Percentiles rank a stretch among this genome's conserved stretches.
Conservation (phyloP, 208 protist species). For the Leptomonas seymouri region DNA sequence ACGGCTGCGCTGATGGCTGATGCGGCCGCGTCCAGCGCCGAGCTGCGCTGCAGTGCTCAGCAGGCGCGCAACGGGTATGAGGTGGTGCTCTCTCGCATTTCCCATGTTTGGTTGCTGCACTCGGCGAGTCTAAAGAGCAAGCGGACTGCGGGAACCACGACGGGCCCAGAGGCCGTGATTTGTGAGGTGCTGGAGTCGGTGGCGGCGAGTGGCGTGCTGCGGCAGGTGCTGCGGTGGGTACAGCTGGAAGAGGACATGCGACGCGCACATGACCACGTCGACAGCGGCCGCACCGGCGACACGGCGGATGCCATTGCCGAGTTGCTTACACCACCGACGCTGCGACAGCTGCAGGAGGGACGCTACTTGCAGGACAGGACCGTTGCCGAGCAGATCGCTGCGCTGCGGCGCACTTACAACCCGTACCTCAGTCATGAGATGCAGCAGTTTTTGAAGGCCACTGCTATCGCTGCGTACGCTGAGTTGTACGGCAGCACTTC, state of each 20-base stretch:
- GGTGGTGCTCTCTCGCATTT: slow-evolving; percentile 58
- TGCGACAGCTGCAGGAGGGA: slow-evolving; percentile 47
- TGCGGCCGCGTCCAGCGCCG: slow-evolving; percentile 7
- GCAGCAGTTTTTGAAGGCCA: slow-evolving; percentile 64
- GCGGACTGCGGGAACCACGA: slow-evolving; percentile 1
- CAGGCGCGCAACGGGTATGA: slow-evolving; percentile 42
- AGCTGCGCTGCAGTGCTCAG: slow-evolving; percentile 32
- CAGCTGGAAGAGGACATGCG: slow-evolving; percentile 37
- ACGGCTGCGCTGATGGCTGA: slow-evolving; percentile 12
- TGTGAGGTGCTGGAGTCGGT: slow-evolving; percentile 26
- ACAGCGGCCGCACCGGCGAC: slow-evolving; percentile 18
- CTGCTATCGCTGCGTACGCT: slow-evolving; percentile 71
- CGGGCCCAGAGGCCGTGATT: slow-evolving; percentile 14
- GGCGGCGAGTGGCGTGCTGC: slow-evolving; percentile 29
- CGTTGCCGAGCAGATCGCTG: slow-evolving; percentile 55
- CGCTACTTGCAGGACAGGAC: slow-evolving; percentile 39
- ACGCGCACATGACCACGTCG: slow-evolving; percentile 32
- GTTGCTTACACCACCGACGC: slow-evolving; percentile 40
- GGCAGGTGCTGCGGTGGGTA: slow-evolving; percentile 35
- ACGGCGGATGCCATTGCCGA: slow-evolving; percentile 18
- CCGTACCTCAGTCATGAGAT: slow-evolving; percentile 73
- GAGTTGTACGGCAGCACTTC: slow-evolving; percentile 68
- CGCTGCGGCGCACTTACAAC: slow-evolving; percentile 71
- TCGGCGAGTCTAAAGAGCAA: slow-evolving; percentile 15
- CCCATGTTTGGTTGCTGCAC: slow-evolving; percentile 43